Conservation (phyloP, 1,284 basidiomycete genomes). For the Austroboletus sp. region DNA sequence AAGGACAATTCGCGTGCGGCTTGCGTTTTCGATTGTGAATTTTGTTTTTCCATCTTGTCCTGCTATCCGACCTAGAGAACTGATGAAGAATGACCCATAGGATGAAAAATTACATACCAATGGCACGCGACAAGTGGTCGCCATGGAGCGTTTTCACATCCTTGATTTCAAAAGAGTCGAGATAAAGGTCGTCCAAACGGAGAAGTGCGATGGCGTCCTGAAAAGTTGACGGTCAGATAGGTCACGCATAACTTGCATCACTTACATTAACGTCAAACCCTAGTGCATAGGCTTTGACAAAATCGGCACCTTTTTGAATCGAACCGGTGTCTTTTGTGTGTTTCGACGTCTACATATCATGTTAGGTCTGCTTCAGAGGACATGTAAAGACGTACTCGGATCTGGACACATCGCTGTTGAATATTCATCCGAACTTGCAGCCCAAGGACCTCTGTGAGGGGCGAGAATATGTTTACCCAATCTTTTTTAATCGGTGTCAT, state of each 20-base stretch:
- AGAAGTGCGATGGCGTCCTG: slow-evolving; percentile 94
- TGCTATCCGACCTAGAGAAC: slow-evolving; percentile 76
- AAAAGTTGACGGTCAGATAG: slow-evolving; percentile 2
- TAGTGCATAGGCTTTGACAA: slow-evolving; percentile 89
- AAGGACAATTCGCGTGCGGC: slow-evolving; percentile 90
- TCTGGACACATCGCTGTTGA: slow-evolving; percentile 81
- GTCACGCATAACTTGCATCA: background rate
- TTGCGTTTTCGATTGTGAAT: slow-evolving; percentile 97
- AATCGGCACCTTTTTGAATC: slow-evolving; percentile 96
- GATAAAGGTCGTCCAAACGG: slow-evolving; percentile 91
- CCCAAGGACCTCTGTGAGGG: slow-evolving; percentile 88
- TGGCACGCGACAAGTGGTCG: slow-evolving; percentile 92
- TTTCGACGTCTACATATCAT: slow-evolving; percentile 72
- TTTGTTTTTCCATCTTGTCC: slow-evolving; percentile 98
- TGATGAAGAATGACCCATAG: slow-evolving; percentile 1
- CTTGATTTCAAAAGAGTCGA: slow-evolving; percentile 98
- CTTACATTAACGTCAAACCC: slow-evolving; percentile 90
- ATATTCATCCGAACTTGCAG: slow-evolving; percentile 97
- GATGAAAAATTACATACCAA: slow-evolving; percentile 50
- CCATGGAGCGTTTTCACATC: slow-evolving; percentile 97
- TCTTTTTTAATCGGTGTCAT: slow-evolving; percentile 97
- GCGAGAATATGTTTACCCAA: slow-evolving; percentile 95
- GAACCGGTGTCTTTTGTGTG: slow-evolving; percentile 88
- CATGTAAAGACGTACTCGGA: slow-evolving; percentile 58
- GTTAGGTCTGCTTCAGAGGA: slow-evolving; percentile 3